These are phyloP conservation scores for Amaranthus tricolor DNA, from an alignment of 179 eudicot species.

Conservation along the genomic window DNA sequence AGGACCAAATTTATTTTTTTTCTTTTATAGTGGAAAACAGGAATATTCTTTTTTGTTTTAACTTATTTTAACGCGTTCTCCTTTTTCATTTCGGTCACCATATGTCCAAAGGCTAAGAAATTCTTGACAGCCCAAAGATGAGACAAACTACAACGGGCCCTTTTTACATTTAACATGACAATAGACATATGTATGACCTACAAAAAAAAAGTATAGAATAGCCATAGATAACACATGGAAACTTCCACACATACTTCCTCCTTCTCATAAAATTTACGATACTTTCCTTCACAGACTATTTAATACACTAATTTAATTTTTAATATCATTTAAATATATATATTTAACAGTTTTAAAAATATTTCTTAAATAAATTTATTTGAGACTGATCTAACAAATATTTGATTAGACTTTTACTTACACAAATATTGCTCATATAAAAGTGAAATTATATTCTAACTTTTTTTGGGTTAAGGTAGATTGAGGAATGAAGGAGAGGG, in stretches of 20 bases:
- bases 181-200: background rate
- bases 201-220: background rate
- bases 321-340: background rate
- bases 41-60: background rate
- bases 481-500: no score
- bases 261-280: background rate
- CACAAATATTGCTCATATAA: no score
- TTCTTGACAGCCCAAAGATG: background rate
- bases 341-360: no score
- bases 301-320: background rate
- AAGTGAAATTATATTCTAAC: no score
- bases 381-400: no score
- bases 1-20: no score
- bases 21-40: background rate
- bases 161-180: background rate
- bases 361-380: no score
- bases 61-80: background rate
- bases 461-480: no score
- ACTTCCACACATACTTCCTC: background rate
- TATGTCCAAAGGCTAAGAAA: slow-evolving; percentile 2
- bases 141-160: background rate
- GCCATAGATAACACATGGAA: background rate
- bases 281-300: background rate
- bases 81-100: background rate
- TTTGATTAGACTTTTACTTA: no score